phyloP scores from a whole-genome alignment of 2,329 filamentous ascomycete genomes.

The Didymella exigua region DNA sequence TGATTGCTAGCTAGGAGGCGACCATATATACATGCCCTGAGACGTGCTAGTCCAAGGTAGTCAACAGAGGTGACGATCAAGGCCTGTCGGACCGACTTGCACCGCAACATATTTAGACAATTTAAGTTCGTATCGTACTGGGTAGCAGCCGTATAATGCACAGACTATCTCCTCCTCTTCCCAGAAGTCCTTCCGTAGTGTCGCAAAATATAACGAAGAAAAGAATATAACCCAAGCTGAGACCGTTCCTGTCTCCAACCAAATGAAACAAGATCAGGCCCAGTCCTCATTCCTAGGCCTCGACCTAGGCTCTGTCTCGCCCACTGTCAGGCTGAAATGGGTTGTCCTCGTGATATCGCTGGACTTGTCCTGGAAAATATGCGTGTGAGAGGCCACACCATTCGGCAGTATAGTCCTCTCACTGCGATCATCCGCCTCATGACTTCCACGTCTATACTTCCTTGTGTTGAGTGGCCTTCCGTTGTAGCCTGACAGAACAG shows the following conservation, averaged over 20 bases:
- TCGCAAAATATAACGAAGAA: not conserved
- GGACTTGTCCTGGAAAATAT: not conserved
- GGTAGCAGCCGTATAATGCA: not conserved
- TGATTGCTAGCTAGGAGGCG: too few species aligned
- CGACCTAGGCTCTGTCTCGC: not conserved
- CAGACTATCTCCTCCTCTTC: not conserved
- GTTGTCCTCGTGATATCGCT: conserved; percentile 12
- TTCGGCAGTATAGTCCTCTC: conserved; percentile 10
- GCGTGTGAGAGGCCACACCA: not conserved
- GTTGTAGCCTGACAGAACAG: not conserved
- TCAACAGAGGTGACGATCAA: too few species aligned
- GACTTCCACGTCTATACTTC: not conserved
- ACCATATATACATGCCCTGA: too few species aligned
- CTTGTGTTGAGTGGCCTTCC: not conserved
- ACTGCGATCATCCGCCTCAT: conserved; percentile 13
- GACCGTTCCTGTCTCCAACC: not conserved
- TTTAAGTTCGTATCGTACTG: not conserved
- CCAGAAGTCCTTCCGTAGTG: not conserved
- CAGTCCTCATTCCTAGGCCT: not conserved
- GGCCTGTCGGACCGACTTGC: too few species aligned
- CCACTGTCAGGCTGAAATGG: conserved; percentile 9
- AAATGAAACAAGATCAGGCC: not conserved
- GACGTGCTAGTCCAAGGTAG: too few species aligned
- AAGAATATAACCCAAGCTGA: not conserved
- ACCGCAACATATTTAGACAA: too few species aligned